A percentile compares a stretch with the other conserved stretches of the same genome.
Evolutionary conservation across 2,329 filamentous ascomycete genomes (phyloP).

Genomic region (Aspergillus neoniger): DNA sequence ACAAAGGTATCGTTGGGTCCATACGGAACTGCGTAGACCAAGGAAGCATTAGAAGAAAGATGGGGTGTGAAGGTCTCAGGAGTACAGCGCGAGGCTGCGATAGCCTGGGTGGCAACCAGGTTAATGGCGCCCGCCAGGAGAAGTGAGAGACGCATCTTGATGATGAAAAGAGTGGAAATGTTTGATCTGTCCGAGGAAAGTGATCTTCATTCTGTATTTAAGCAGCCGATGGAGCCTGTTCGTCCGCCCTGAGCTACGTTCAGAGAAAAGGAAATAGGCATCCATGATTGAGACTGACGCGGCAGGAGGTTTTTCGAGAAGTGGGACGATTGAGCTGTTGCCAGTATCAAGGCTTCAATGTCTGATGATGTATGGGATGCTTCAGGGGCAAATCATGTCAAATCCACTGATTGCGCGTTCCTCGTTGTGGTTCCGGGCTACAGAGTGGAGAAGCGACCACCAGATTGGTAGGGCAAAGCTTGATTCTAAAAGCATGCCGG

Average conservation of each 20-base stretch:
- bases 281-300: neutral
- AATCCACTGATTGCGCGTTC: neutral
- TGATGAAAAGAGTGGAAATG: neutral
- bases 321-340: neutral
- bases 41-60: neutral
- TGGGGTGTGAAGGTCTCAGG: neutral
- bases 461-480: neutral
- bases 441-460: neutral
- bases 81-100: neutral
- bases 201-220: slow-evolving; percentile 1
- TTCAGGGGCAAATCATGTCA: neutral
- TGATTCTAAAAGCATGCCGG: neutral
- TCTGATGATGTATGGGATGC: neutral
- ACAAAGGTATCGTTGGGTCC: slow-evolving; percentile 1
- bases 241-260: neutral
- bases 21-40: neutral
- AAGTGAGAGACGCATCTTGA: neutral
- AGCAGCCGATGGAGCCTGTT: neutral
- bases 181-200: neutral
- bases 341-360: neutral
- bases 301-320: neutral
- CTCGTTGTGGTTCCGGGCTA: neutral
- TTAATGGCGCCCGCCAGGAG: neutral
- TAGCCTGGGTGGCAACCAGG: neutral
- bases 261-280: neutral